Evolutionary conservation across 306 rosid species (phyloP), one percentile per base, ranked within the genome.

Genomic region (Spatholobus suberectus): DNA sequence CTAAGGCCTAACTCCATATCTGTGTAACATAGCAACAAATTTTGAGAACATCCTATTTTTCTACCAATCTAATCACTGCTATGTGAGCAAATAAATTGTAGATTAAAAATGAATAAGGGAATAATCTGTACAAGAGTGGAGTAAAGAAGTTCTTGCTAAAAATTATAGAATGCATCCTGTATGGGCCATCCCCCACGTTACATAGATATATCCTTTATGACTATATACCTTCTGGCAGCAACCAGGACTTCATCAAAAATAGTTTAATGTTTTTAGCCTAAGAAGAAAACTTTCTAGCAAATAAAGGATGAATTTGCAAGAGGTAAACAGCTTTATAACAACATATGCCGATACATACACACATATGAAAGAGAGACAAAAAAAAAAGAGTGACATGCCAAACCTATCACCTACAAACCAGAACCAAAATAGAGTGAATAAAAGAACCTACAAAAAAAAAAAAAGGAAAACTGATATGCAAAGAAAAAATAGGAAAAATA

Each of bases 121-220:
- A 27, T 12, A 70, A 70, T 69, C 24, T 18, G 24, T 44, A 55
- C 14, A 51, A 73, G 51, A 61, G 24, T 5, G 29, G 18, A n/a
- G 66, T n/a, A 66, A 61, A 21, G 62, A 70, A 21, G 41, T 67
- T 73, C 46, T 44, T 46, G 21, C 34, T 9, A 65, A 46, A 87
- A 86, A 77, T 92, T 88, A 95, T 92, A 85, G 86, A 96, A 96
- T 32, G 98, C 99, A 84, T 96, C 99, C 79, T 92, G 98, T 92
- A 96, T 93, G 17, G 98, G 94, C 99, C 99, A 96, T 75, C 99
- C 99, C 80, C 99, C 98, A 8, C 97, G 97, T 67, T 93, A 51
- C 84, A 97, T 93, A 41, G 99, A 92, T 88, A 96, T 85, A 84
- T 96, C 99, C 85, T 96, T 96, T 7, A 96, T 93, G 78, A 92